Evolutionary conservation across 2,329 filamentous ascomycete genomes (phyloP), one percentile per base, ranked within the genome.

Genomic region (Ophiostoma australiae): DNA sequence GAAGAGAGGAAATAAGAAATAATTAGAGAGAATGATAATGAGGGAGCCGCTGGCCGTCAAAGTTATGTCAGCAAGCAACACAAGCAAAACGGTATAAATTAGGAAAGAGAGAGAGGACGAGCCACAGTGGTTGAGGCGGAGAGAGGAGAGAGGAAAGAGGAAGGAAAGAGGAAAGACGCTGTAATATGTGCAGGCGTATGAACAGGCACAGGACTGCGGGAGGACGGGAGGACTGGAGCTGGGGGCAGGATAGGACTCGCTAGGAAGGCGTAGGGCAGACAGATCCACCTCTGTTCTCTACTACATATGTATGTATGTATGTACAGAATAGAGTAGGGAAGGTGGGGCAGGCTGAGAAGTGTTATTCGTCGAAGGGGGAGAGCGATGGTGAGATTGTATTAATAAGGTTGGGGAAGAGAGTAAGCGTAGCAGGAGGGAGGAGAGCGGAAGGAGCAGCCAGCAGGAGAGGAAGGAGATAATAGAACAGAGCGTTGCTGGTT

Each of bases 321-420:
- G 20, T n/a, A 52, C 7, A 52, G 5, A 5, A 13, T n/a, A 23
- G 55, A 15, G n/a, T 39, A 8, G 7, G n/a, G n/a, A 15, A 61
- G 23, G 58, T 65, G 58, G 58, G 31, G 58, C 58, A 20, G 15
- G 58, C 58, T 35, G 58, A 58, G 23, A 15, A 27, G 52, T 27
- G 52, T 27, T 27, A 58, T 58, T 31, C 23, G 52, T 11, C 52
- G 52, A 58, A 58, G 31, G 27, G 58, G 11, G n/a, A 33, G 41
- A 20, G 58, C 58, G 31, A 35, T 65, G 27, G 31, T 65, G 58
- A 58, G 52, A 58, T 33, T 33, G 58, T 65, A 65, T 65, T 37
- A 65, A 35, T 65, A 35, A 65, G 58, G 31, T 20, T 15, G 35
- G 58, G 31, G 17, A 20, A 33, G 11, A 31, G 48, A 27, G 58